Evolutionary conservation across 208 protist genomes (phyloP), one percentile per base, ranked within the genome.

Genomic region (Phytomonas francai): DNA sequence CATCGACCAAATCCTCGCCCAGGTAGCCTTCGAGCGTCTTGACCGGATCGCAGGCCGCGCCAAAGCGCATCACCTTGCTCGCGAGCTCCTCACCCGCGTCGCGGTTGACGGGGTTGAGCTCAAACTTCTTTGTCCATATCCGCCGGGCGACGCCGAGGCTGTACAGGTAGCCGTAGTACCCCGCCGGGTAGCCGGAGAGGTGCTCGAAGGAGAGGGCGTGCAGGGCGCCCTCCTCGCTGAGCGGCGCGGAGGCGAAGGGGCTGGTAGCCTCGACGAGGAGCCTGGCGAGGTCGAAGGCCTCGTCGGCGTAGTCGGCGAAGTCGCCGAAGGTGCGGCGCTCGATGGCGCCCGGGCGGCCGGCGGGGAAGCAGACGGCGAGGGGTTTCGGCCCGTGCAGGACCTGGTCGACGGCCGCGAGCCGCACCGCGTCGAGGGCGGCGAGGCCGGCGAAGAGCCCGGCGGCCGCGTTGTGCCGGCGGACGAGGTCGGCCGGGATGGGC

Each of bases 101-200:
- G 51, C 87, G 79, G 72, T 93, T 97, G 12, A 97, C 78, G 9
- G 93, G 91, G 68, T 97, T 79, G 57, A 71, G 73, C 67, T 81
- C 83, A 39, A 97, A 97, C 70, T 95, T 96, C 65, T 89, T 90
- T 8, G 81, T 63, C 92, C 94, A 97, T 65, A 97, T 95, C 30
- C 89, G 86, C 0, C 84, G 85, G 27, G 90, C 90, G 9, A 96
- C 81, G 32, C 80, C 85, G n/a, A 90, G 82, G 69, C 86, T 94
- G 81, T 97, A 97, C 19, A 96, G 81, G 58, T 97, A 97, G 39
- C 88, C 87, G 70, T 97, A 97, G 79, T 97, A 97, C 27, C 83
- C 88, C 0, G 85, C 94, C 14, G 92, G 92, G 74, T 97, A 97
- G 29, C 85, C 88, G 14, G 80, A 92, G 28, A 97, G 76, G 70